These are phyloP conservation scores for Penicilliopsis zonata DNA, from an alignment of 495 filamentous ascomycete genomes.

Conservation along the genomic window DNA sequence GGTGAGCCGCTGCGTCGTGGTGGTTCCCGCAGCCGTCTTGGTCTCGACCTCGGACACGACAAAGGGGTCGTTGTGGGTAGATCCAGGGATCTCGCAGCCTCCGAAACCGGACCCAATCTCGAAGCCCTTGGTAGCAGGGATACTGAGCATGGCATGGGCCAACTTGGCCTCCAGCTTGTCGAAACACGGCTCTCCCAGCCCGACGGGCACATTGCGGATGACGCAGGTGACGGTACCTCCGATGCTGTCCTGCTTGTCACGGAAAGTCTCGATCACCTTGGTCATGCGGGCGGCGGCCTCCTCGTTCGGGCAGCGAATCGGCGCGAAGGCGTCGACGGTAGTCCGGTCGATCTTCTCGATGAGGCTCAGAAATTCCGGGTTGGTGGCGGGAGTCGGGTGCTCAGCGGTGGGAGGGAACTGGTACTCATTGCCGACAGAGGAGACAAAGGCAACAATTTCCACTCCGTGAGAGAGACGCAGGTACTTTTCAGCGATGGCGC, in stretches of 20 bases:
- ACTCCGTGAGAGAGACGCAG: slow-evolving; percentile 66
- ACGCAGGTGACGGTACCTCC: slow-evolving; percentile 95
- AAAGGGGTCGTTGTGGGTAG: slow-evolving; percentile 89
- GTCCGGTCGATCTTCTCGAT: slow-evolving; percentile 62
- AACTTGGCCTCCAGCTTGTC: slow-evolving; percentile 93
- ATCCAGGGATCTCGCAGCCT: slow-evolving; percentile 79
- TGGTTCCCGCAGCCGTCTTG: slow-evolving; percentile 14
- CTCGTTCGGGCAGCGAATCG: slow-evolving; percentile 74
- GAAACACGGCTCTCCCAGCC: slow-evolving; percentile 90
- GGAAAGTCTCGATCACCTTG: slow-evolving; percentile 65
- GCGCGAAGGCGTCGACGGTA: slow-evolving; percentile 71
- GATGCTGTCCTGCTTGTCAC: slow-evolving; percentile 76
- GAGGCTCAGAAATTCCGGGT: slow-evolving; percentile 71
- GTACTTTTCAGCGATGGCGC: slow-evolving; percentile 92
- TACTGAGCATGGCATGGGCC: slow-evolving; percentile 92
- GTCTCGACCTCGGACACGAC: slow-evolving; percentile 40
- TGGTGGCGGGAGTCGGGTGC: slow-evolving; percentile 63
- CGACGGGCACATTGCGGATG: slow-evolving; percentile 77
- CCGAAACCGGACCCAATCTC: slow-evolving; percentile 92
- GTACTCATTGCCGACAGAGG: slow-evolving; percentile 71
- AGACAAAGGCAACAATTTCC: slow-evolving; percentile 85
- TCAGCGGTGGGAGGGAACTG: slow-evolving; percentile 71
- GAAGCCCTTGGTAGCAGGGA: slow-evolving; percentile 95
- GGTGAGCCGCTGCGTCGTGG: slow-evolving; percentile 46
- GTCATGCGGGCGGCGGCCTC: slow-evolving; percentile 60